Conservation (phyloP, 352 stramenopile genomes). For the Phytophthora citrophthora region DNA sequence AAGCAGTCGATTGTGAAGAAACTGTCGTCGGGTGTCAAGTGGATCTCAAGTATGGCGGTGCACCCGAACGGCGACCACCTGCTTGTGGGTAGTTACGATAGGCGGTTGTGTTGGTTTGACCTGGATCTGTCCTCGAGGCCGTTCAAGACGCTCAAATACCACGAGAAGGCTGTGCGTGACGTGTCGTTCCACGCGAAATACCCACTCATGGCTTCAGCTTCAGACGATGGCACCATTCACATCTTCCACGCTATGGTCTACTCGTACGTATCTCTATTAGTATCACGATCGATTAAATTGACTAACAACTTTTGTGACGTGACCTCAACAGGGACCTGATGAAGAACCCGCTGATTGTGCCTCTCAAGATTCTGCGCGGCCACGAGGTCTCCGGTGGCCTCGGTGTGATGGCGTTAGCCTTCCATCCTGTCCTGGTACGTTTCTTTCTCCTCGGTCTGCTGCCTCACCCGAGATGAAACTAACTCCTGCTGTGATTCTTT, state of each 20-base stretch:
- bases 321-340: slow-evolving; percentile 92
- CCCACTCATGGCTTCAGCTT: slow-evolving; percentile 98
- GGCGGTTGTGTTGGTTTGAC: slow-evolving; percentile 99
- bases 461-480: neutral
- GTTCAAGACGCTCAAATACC: slow-evolving; percentile 99
- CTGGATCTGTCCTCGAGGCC: slow-evolving; percentile 97
- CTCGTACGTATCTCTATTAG: slow-evolving; percentile 75
- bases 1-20: slow-evolving; percentile 99
- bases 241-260: slow-evolving; percentile 99
- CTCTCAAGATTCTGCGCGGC: slow-evolving; percentile 98
- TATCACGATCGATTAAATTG: slow-evolving; percentile 15
- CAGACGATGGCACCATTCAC: slow-evolving; percentile 98
- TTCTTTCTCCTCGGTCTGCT: neutral
- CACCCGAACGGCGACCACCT: slow-evolving; percentile 99
- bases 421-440: slow-evolving; percentile 97
- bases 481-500: slow-evolving; percentile 1
- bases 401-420: slow-evolving; percentile 95
- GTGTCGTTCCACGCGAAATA: slow-evolving; percentile 96
- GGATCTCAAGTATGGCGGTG: slow-evolving; percentile 98
- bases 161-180: slow-evolving; percentile 96
- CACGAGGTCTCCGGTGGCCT: slow-evolving; percentile 94
- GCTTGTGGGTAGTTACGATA: slow-evolving; percentile 98
- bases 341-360: slow-evolving; percentile 99
- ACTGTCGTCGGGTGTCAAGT: slow-evolving; percentile 97
- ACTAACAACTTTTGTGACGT: slow-evolving; percentile 17